Conservation (phyloP, 805 yeast genomes). For the Cyberlindnera sargentensis region DNA sequence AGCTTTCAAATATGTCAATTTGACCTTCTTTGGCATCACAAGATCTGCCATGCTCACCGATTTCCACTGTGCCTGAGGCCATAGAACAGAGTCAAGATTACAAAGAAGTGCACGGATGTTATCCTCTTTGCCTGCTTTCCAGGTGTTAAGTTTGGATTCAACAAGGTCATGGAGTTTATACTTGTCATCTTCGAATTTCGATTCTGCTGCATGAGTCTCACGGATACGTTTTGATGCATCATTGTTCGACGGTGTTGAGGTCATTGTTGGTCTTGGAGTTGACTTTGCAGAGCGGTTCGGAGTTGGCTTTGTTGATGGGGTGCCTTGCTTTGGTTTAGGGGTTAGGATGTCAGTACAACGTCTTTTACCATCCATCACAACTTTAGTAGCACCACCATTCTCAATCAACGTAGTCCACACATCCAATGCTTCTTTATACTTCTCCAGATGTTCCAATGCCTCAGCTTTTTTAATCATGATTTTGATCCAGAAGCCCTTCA, state of each 20-base stretch:
- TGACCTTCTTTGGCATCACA: conserved; percentile 85
- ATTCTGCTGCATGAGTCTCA: conserved; percentile 38
- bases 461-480: conserved; percentile 70
- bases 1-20: conserved; percentile 80
- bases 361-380: conserved; percentile 72
- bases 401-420: conserved; percentile 57
- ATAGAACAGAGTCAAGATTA: conserved; percentile 57
- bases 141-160: conserved; percentile 41
- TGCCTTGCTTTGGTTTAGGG: conserved; percentile 37
- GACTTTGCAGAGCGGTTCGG: conserved; percentile 2
- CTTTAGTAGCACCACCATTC: conserved; percentile 58
- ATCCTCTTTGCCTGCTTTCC: conserved; percentile 75
- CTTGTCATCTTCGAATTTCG: conserved; percentile 47
- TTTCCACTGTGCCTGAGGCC: conserved; percentile 64
- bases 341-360: conserved; percentile 63
- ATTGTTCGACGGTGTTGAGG: conserved; percentile 11
- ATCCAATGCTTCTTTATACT: conserved; percentile 53
- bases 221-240: conserved; percentile 49
- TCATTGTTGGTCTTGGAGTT: conserved; percentile 4
- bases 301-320: neutral
- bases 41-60: conserved; percentile 63
- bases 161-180: conserved; percentile 59
- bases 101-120: conserved; percentile 74
- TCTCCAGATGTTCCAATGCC: conserved; percentile 73
- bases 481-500: conserved; percentile 70